Conservation (phyloP, 768 basidiomycete genomes). For the Termitomyces sp. region DNA sequence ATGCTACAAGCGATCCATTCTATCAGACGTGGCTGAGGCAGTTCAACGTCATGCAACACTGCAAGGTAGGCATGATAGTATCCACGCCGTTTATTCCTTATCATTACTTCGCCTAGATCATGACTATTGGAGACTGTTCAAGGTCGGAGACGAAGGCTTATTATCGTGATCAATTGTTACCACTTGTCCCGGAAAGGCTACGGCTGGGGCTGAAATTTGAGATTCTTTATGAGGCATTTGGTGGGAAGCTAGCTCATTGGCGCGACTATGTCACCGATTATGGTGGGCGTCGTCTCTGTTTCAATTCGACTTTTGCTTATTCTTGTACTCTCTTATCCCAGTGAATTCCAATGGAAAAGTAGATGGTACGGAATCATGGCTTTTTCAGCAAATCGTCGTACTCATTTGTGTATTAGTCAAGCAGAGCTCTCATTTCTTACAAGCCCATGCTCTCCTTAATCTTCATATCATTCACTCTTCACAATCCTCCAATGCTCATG, state of each 20-base stretch:
- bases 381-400: neutral
- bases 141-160: constrained; percentile 64
- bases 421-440: constrained; percentile 78
- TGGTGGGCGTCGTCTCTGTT: constrained; percentile 30
- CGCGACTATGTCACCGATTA: constrained; percentile 76
- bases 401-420: constrained; percentile 43
- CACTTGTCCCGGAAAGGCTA: constrained; percentile 63
- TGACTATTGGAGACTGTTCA: constrained; percentile 76
- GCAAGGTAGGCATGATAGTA: constrained; percentile 44
- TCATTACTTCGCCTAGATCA: constrained; percentile 37
- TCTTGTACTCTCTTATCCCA: constrained; percentile 19
- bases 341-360: constrained; percentile 72
- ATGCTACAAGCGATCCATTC: constrained; percentile 79
- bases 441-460: constrained; percentile 78
- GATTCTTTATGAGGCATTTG: constrained; percentile 69
- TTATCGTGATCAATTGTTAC: constrained; percentile 58
- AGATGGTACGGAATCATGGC: constrained; percentile 43
- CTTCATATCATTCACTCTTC: constrained; percentile 85
- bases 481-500: constrained; percentile 38
- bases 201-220: constrained; percentile 59
- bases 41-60: constrained; percentile 76
- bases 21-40: constrained; percentile 82
- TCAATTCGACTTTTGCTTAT: too few relatives aligned
- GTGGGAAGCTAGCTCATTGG: constrained; percentile 82
- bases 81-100: neutral